Evolutionary conservation across 1,284 basidiomycete species (phyloP), one percentile per base, ranked within the genome.

Genomic region (Sanghuangporus baumii): DNA sequence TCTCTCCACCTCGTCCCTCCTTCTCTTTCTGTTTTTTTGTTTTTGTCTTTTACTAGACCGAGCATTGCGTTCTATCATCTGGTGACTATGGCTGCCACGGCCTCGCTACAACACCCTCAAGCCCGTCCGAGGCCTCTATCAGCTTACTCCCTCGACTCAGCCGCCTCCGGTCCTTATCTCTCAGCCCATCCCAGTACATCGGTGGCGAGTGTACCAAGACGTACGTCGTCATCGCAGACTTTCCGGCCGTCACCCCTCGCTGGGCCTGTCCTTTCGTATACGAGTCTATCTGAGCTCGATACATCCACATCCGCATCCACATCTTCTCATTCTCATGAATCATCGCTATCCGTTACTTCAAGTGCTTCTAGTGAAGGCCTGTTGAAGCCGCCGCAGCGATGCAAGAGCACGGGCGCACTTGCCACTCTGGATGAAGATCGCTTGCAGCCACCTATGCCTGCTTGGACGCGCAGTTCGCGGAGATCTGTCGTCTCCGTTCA

Each of bases 181-280:
- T 52, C 51, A 7, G 51, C 23, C 26, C 3, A 31, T 31, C 26
- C 26, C 26, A 31, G 26, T 14, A 18, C 36, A 16, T 56, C 56
- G 7, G 40, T 23, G 14, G 18, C 23, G 16, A 58, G n/a, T 20
- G 43, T 20, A 43, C 36, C 1, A 16, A 58, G 26, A n/a, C 41
- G 57, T 2, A 34, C 31, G 26, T 31, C 26, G 2, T 31, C 26
- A 8, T 61, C 61, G 16, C 61, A 58, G 46, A 58, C 46, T 14
- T 62, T 48, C 20, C 61, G 61, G 7, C 37, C 61, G n/a, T 62
- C 61, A 12, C 61, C 61, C n/a, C 46, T 62, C 16, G 61, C 61
- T 12, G 55, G 61, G 0, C 61, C 61, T n/a, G 61, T 52, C 8
- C 37, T 62, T 50, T 62, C 61, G 3, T 52, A 60, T 16, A 2